Conservation (phyloP, 345 rosid species). For the Dipteronia dyeriana region DNA sequence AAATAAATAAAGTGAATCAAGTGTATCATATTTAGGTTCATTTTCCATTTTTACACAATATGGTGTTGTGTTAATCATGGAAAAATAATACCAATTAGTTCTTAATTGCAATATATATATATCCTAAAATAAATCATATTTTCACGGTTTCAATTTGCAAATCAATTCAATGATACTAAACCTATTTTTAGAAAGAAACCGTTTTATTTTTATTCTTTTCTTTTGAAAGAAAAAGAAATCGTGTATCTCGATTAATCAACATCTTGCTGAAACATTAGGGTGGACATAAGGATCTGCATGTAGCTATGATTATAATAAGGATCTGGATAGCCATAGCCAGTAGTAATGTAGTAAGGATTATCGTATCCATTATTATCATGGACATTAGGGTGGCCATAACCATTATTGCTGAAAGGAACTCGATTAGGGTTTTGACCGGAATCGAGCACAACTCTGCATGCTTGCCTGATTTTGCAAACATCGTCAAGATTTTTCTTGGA, state of each 20-base stretch:
- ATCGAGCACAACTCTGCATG: constrained; percentile 22
- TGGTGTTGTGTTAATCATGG: background rate
- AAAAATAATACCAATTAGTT: too few species aligned
- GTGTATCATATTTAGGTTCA: background rate
- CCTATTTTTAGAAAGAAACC: background rate
- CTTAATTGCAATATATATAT: too few species aligned
- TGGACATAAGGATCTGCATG: too few species aligned
- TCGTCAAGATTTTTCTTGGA: constrained; percentile 5
- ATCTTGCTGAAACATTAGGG: too few species aligned
- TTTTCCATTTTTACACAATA: background rate
- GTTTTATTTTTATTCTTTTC: too few species aligned
- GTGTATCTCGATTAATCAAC: too few species aligned
- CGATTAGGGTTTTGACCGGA: background rate
- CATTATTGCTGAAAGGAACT: background rate
- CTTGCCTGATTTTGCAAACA: constrained; percentile 17
- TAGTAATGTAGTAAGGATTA: background rate
- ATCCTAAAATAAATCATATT: too few species aligned
- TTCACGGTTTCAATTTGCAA: background rate
- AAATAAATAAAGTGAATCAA: too few species aligned
- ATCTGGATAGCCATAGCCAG: background rate
- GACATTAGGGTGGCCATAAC: background rate
- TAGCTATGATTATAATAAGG: background rate
- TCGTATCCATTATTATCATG: background rate
- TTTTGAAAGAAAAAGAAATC: too few species aligned
- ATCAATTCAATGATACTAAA: background rate